phyloP scores from a whole-genome alignment of 2,329 filamentous ascomycete genomes.

The Colletotrichum cordylinicola region DNA sequence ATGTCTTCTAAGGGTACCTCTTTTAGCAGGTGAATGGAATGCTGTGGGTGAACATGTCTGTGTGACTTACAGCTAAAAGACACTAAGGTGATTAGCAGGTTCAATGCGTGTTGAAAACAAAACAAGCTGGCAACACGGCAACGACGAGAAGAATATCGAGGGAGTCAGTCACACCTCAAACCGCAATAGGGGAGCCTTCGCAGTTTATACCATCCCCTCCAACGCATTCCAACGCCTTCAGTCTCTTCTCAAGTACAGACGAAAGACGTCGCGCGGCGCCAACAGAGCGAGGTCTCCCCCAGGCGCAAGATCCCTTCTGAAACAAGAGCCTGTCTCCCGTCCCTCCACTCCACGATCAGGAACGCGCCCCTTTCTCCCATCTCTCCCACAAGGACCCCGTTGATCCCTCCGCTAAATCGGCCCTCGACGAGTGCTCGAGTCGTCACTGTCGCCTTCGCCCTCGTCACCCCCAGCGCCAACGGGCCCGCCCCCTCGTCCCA shows the following conservation, averaged over 20 bases:
- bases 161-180: not conserved
- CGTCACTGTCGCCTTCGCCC: not conserved
- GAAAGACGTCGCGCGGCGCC: constrained; percentile 13
- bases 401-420: constrained; percentile 8
- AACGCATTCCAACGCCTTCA: not conserved
- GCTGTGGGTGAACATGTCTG: not conserved
- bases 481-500: constrained; percentile 13
- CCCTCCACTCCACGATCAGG: constrained; percentile 16
- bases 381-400: not conserved
- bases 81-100: not conserved
- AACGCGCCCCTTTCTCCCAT: not conserved
- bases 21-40: not conserved
- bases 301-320: constrained; percentile 15
- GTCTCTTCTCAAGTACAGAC: constrained; percentile 7
- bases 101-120: not conserved
- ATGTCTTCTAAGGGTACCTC: not conserved
- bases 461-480: not conserved
- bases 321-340: constrained; percentile 20
- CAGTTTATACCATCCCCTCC: not conserved
- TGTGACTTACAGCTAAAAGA: not conserved
- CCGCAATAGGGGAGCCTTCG: not conserved
- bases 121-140: not conserved
- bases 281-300: constrained; percentile 12
- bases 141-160: not conserved
- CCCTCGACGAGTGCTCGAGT: not conserved